Evolutionary conservation across 495 filamentous ascomycete species (phyloP).

Genomic region (Aspergillus indologenus): DNA sequence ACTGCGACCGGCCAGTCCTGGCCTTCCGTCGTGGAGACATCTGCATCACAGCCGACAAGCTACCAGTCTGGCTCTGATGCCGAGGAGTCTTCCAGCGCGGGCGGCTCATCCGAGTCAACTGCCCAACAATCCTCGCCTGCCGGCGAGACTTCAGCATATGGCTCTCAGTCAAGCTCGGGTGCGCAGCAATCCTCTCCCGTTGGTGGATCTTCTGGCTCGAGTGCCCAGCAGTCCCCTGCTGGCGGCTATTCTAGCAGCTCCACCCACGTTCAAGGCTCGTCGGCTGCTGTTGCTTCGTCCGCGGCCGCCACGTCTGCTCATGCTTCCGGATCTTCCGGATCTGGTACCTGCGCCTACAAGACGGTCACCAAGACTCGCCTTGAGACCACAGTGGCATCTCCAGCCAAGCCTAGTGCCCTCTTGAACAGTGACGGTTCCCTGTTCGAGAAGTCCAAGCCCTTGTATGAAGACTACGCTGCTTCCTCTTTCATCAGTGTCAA

Average conservation of each 20-base stretch:
- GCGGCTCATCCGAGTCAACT: conserved; percentile 3
- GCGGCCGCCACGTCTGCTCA: background rate
- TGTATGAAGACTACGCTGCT: conserved; percentile 54
- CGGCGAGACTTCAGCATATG: background rate
- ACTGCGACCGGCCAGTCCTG: background rate
- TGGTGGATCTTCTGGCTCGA: background rate
- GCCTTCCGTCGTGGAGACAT: background rate
- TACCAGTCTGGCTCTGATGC: background rate
- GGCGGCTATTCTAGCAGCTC: background rate
- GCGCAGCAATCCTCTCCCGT: conserved; percentile 1
- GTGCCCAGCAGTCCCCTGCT: background rate
- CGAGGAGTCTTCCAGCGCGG: background rate
- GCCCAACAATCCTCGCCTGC: background rate
- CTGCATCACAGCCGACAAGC: background rate
- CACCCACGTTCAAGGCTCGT: background rate
- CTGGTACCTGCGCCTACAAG: conserved; percentile 21
- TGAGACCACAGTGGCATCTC: conserved; percentile 35
- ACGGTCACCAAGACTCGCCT: conserved; percentile 34
- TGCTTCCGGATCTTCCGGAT: conserved; percentile 12
- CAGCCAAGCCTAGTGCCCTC: conserved; percentile 38
- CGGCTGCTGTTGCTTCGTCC: background rate
- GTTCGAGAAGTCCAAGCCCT: conserved; percentile 65
- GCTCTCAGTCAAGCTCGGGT: background rate
- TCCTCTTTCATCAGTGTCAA: conserved; percentile 67
- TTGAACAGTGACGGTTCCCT: conserved; percentile 45